Conservation (phyloP, 441 rosid genomes). For the Pelargonium cotyledonis region DNA sequence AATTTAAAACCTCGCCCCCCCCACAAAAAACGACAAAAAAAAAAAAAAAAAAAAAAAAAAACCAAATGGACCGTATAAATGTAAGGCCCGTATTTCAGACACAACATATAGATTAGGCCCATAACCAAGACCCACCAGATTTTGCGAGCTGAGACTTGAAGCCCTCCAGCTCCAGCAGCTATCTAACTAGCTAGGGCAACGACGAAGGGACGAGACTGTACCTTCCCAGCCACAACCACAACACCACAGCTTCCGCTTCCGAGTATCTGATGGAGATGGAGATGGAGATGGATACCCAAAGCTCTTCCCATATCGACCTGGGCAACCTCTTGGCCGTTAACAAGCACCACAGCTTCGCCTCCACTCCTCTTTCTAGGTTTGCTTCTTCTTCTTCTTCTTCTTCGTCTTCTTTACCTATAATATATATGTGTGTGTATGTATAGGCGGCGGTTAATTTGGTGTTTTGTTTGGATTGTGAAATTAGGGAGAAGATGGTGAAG, state of each 20-base stretch:
- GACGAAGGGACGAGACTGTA: too few species aligned
- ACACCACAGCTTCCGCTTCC: not conserved
- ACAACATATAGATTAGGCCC: not conserved
- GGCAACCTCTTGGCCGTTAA: slow-evolving; percentile 71
- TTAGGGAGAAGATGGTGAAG: slow-evolving; percentile 61
- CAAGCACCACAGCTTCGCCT: slow-evolving; percentile 39
- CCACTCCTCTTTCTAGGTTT: slow-evolving; percentile 65
- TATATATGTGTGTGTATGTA: not conserved
- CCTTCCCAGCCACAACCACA: not conserved
- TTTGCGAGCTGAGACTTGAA: not conserved
- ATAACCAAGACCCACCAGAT: not conserved
- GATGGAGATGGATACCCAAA: slow-evolving; percentile 30
- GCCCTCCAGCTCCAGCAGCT: not conserved
- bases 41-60: too few species aligned
- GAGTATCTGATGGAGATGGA: not conserved
- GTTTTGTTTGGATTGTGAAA: not conserved
- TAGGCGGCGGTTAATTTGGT: not conserved
- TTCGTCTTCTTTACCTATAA: too few species aligned
- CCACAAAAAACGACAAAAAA: too few species aligned
- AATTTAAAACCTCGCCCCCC: too few species aligned
- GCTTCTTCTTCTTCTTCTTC: not conserved
- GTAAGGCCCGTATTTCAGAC: too few species aligned
- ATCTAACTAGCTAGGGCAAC: too few species aligned
- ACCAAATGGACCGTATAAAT: too few species aligned
- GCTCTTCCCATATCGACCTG: slow-evolving; percentile 46